Percentiles rank a stretch among this genome's conserved stretches.
Conservation (phyloP, 1,139 yeast species). For the Lodderomyces pseudojiufengensis region DNA sequence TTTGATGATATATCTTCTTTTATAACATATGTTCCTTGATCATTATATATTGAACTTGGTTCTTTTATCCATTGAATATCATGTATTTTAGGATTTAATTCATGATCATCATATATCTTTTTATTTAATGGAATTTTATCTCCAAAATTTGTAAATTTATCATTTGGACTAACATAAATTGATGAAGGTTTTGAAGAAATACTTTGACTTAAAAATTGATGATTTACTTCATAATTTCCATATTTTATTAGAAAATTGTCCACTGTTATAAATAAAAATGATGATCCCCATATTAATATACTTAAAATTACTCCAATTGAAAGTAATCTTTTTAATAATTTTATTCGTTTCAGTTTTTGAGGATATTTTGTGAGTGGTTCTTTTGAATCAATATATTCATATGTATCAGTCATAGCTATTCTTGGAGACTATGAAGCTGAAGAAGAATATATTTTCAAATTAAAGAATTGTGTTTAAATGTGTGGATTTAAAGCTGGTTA, state of each 20-base stretch:
- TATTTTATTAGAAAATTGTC: conserved; percentile 14
- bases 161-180: conserved; percentile 25
- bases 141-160: conserved; percentile 35
- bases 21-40: conserved; percentile 54
- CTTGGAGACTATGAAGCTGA: no score
- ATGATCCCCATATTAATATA: conserved; percentile 38
- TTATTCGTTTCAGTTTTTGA: no score
- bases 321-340: conserved; percentile 1
- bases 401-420: no score
- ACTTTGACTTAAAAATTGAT: conserved; percentile 1
- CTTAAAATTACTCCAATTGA: conserved; percentile 1
- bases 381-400: no score
- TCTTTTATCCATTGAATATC: conserved; percentile 67
- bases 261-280: conserved; percentile 29
- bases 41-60: conserved; percentile 40
- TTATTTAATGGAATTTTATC: conserved; percentile 17
- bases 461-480: no score
- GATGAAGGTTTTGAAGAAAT: conserved; percentile 7
- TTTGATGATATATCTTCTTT: conserved; percentile 23
- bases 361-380: no score
- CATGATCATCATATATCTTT: conserved; percentile 25
- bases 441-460: no score
- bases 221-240: conserved; percentile 1
- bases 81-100: conserved; percentile 47
- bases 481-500: no score